Conservation (phyloP, 805 yeast genomes). For the Diddensiella caesifluorescens region DNA sequence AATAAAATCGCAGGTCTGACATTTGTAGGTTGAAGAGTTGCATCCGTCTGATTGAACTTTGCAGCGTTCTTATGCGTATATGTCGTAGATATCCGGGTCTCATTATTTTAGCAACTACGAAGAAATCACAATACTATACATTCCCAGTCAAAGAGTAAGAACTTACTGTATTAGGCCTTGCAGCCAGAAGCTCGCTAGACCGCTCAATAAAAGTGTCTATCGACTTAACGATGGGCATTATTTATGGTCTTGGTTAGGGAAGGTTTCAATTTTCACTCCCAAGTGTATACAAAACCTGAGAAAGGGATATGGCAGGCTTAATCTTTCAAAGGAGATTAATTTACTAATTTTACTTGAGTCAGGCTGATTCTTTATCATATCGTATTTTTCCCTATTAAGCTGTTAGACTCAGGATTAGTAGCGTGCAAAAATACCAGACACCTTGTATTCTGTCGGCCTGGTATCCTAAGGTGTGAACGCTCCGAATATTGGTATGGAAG, state of each 20-base stretch:
- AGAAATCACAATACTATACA: background rate
- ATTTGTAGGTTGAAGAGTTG: constrained; percentile 26
- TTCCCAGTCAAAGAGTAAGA: background rate
- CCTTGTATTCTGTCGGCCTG: no score
- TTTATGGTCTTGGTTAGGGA: background rate
- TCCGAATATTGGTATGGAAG: background rate
- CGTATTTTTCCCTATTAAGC: background rate
- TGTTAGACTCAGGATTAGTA: no score
- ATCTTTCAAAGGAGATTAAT: background rate
- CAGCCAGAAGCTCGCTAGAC: constrained; percentile 39
- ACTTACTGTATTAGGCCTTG: constrained; percentile 38
- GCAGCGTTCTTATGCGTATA: constrained; percentile 34
- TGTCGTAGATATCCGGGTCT: constrained; percentile 30
- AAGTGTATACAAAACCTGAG: background rate
- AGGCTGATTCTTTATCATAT: background rate
- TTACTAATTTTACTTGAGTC: background rate
- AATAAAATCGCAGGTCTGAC: constrained; percentile 34
- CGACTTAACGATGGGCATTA: constrained; percentile 22
- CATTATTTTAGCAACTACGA: background rate
- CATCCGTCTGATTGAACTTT: constrained; percentile 23
- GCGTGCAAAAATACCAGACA: no score
- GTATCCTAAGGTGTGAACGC: background rate
- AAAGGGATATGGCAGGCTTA: background rate
- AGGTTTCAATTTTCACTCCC: background rate
- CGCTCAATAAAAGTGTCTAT: constrained; percentile 41